Base-by-base conservation (phyloP, 2,329 filamentous ascomycete species). In the Septoria linicola region DNA sequence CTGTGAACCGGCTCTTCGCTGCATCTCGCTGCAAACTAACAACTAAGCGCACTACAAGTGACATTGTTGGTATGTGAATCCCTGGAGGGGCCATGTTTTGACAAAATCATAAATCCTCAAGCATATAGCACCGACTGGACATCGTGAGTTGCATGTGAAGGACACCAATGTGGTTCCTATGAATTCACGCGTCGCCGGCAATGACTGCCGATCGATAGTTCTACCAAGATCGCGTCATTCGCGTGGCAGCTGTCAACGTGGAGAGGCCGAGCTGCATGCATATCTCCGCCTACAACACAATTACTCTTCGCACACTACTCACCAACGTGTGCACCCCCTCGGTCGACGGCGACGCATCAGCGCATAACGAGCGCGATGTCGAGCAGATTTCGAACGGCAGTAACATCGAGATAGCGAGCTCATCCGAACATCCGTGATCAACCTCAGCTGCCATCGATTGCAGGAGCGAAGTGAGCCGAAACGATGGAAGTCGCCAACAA, bases 401-500 rank as follows among this genome's bases (percentile, higher is more conserved):
- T 14, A 27, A 10, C 16, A 8, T 19, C 42, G 30, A 45, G 31
- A 35, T 45, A 45, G 14, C 30, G 31, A 36, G 7, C 17, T 16
- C 31, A 30, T 27, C 42, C 42, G 42, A 45, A 32, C 16, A 23
- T 30, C 42, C 41, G 16, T 17, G 17, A n/a, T n/a, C 31, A 13
- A 8, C 36, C 36, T 11, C 36, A 14, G 17, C 11, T 34, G 31
- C 19, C n/a, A n/a, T n/a, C n/a, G n/a, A n/a, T n/a, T n/a, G n/a
- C n/a, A n/a, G n/a, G n/a, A n/a, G n/a, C n/a, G n/a, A n/a, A n/a
- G 32, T 17, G 31, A 14, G 27, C 30, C 23, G 32, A 20, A 13
- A 25, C n/a, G n/a, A 55, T 58, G 55, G 55, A 55, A 32, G 39
- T 25, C 20, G 40, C 42, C 35, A 52, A 43, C 51, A 57, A 60